Percentiles rank a stretch among this genome's conserved stretches.
phyloP scores from a whole-genome alignment of 208 protist species.

The Trypanosoma scelopori region DNA sequence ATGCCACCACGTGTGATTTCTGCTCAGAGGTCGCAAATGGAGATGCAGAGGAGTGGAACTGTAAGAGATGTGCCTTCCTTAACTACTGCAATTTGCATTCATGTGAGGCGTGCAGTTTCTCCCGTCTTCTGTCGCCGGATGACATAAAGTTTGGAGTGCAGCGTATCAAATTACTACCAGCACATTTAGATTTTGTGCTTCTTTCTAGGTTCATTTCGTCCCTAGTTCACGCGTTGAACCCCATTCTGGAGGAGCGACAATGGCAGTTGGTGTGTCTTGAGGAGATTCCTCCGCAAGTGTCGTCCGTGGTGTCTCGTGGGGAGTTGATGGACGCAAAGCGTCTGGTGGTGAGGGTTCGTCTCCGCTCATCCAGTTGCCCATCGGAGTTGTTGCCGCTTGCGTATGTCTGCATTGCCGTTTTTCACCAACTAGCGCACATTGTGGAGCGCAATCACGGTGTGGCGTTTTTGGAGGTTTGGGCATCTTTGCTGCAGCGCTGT shows the following conservation, averaged over 20 bases:
- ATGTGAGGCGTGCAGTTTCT: slow-evolving; percentile 25
- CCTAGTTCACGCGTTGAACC: slow-evolving; percentile 19
- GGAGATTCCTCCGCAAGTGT: slow-evolving; percentile 13
- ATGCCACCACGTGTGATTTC: slow-evolving; percentile 16
- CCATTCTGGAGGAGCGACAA: slow-evolving; percentile 10
- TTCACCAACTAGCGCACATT: slow-evolving; percentile 33
- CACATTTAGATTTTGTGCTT: not conserved
- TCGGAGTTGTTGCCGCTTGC: slow-evolving; percentile 18
- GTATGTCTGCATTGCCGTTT: slow-evolving; percentile 12
- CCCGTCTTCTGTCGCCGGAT: not conserved
- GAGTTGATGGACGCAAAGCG: not conserved
- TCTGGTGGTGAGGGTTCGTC: slow-evolving; percentile 5
- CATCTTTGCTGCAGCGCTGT: slow-evolving; percentile 13
- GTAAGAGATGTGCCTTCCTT: slow-evolving; percentile 37
- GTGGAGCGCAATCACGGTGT: slow-evolving; percentile 13
- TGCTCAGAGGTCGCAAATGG: slow-evolving; percentile 4
- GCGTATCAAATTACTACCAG: not conserved
- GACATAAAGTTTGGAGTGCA: slow-evolving; percentile 1
- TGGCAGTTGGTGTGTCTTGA: slow-evolving; percentile 18
- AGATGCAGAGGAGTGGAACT: slow-evolving; percentile 31
- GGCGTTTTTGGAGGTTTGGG: slow-evolving; percentile 21
- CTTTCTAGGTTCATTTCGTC: slow-evolving; percentile 6
- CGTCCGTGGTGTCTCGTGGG: slow-evolving; percentile 6
- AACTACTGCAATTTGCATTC: slow-evolving; percentile 25
- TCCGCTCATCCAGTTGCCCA: slow-evolving; percentile 5